Evolutionary conservation across 2,329 filamentous ascomycete genomes (phyloP).

Genomic region (Dothideomycetes sp.): DNA sequence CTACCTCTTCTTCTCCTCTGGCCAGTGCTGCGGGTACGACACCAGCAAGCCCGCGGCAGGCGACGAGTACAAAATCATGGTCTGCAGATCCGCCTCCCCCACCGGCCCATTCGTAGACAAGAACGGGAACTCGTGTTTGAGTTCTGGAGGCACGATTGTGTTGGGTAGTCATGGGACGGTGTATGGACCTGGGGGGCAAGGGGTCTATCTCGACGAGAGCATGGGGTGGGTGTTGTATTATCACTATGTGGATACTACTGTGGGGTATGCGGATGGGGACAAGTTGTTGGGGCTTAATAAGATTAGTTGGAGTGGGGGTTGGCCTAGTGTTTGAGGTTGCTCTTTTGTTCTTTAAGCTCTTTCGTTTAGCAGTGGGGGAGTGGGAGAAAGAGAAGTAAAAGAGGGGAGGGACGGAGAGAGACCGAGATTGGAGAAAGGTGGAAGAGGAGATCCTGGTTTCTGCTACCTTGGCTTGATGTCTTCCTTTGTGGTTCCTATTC

Average conservation of each 20-base stretch:
- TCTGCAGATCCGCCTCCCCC: constrained; percentile 46
- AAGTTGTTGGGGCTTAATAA: constrained; percentile 11
- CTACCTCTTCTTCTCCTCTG: constrained; percentile 54
- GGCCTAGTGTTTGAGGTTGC: constrained; percentile 7
- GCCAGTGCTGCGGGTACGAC: constrained; percentile 53
- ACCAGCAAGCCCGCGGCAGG: constrained; percentile 39
- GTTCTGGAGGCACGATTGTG: constrained; percentile 50
- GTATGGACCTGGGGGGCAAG: constrained; percentile 57
- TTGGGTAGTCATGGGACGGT: constrained; percentile 48
- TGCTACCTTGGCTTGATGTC: no score
- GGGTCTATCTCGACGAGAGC: constrained; percentile 40
- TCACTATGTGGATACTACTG: constrained; percentile 46
- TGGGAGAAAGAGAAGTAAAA: no score
- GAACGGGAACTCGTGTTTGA: constrained; percentile 40
- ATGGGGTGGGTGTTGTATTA: constrained; percentile 50
- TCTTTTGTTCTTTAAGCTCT: background rate
- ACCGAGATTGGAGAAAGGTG: no score
- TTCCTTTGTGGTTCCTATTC: no score
- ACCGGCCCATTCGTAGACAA: constrained; percentile 48
- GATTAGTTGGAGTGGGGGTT: constrained; percentile 9
- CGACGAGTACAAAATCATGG: constrained; percentile 55
- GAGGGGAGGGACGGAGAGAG: no score
- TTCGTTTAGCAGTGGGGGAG: background rate
- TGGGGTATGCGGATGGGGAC: constrained; percentile 37
- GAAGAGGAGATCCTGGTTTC: no score